Evolutionary conservation across 192 early-diverging fungal species (phyloP), one percentile per base, ranked within the genome.

Genomic region (Podila horticola): DNA sequence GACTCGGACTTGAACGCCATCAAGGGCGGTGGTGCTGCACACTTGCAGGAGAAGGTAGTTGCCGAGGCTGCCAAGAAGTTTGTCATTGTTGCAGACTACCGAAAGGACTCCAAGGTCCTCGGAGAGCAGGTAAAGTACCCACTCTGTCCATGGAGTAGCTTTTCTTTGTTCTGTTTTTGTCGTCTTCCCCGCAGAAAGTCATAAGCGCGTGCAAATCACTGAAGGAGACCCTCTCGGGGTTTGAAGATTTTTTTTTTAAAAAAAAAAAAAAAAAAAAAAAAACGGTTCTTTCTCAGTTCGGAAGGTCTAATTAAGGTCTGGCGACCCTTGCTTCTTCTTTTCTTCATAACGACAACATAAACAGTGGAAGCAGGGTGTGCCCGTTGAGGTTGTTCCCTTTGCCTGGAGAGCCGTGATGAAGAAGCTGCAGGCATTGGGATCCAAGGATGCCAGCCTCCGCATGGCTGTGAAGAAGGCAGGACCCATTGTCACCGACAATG

Each of bases 11-110:
- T 97, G 71, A 97, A 97, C 82, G 94, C 90, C 24, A 98, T 98
- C 85, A 98, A 98, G 86, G 96, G 97, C 26, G 97, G 97, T 29
- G 97, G 97, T 62, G 97, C 85, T 30, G 96, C 95, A 61, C 97
- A 98, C 61, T 84, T 98, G 68, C 95, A 94, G 74, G 97, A 98
- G 77, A 97, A 97, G 86, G 88, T 97, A 13, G 95, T 98, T 45
- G 96, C 96, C 22, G 87, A 90, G 66, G 93, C 92, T 2, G 89
- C 95, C 22, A 89, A 88, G 55, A 93, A 91, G 79, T 93, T 97
- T 82, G 88, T 97, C 20, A 86, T 98, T 65, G 93, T 98, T 68
- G 97, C 95, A 45, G 97, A 98, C 82, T 94, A 91, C 82, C 83
- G 94, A 60, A 98, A 98, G 82, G 88, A 95, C 75, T 94, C 95